These are phyloP conservation scores for Ziziphus jujuba DNA, from an alignment of 306 rosid species.

Conservation along the genomic window DNA sequence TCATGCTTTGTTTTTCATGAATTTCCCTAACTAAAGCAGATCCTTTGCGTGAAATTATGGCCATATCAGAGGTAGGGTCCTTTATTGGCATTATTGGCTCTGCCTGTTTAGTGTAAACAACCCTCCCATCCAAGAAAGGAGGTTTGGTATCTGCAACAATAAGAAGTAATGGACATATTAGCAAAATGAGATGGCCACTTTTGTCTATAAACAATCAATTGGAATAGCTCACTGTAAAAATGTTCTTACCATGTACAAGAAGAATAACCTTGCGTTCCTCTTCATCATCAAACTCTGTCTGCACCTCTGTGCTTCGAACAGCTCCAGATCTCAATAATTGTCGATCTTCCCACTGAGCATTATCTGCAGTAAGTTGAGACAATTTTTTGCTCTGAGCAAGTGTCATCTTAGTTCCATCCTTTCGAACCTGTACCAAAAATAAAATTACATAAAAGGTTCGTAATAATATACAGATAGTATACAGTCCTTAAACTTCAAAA, in stretches of 20 bases:
- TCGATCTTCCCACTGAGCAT: slow-evolving; percentile 99
- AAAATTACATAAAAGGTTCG: slow-evolving; percentile 11
- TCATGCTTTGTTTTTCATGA: slow-evolving; percentile 86
- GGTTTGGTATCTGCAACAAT: slow-evolving; percentile 86
- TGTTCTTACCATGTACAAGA: slow-evolving; percentile 86
- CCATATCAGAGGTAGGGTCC: slow-evolving; percentile 99
- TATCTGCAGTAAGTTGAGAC: slow-evolving; percentile 95
- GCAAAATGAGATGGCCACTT: slow-evolving; percentile 12
- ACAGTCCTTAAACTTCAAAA: no score
- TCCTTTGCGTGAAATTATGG: slow-evolving; percentile 96
- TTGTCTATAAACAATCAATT: slow-evolving; percentile 17
- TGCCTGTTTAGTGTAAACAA: slow-evolving; percentile 96
- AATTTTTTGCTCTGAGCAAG: slow-evolving; percentile 91
- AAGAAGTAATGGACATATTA: slow-evolving; percentile 10
- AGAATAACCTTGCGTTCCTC: slow-evolving; percentile 94
- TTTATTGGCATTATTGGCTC: slow-evolving; percentile 98
- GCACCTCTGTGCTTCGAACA: slow-evolving; percentile 97
- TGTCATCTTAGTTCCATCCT: slow-evolving; percentile 96
- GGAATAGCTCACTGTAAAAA: slow-evolving; percentile 11
- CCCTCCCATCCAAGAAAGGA: slow-evolving; percentile 96
- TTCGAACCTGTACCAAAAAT: slow-evolving; percentile 54
- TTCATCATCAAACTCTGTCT: slow-evolving; percentile 97
- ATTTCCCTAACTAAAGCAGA: slow-evolving; percentile 83
- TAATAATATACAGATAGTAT: no score
- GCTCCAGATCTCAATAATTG: slow-evolving; percentile 97